These are phyloP conservation scores for Flammula alnicola DNA, from an alignment of 1,284 basidiomycete species.

Conservation along the genomic window DNA sequence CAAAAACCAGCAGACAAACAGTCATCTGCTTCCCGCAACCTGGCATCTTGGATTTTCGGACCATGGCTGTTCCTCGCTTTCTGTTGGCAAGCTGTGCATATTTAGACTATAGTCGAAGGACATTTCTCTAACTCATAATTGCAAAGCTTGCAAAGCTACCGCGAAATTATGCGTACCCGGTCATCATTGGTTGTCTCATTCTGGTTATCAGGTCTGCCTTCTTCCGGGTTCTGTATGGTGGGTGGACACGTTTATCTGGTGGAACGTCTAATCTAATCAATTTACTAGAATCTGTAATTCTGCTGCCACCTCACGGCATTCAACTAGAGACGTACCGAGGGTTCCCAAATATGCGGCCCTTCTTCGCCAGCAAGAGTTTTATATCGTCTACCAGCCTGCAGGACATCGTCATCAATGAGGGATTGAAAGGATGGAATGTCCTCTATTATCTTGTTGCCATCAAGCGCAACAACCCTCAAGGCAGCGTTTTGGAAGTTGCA, in stretches of 20 bases:
- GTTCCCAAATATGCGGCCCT: constrained; percentile 42
- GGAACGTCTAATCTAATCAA: constrained; percentile 4
- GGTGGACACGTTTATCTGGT: constrained; percentile 3
- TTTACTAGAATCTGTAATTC: constrained; percentile 65
- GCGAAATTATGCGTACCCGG: constrained; percentile 3
- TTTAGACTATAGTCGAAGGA: neutral
- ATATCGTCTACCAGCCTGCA: constrained; percentile 58
- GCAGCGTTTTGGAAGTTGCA: constrained; percentile 23
- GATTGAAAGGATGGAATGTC: constrained; percentile 69
- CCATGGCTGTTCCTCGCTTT: constrained; percentile 39
- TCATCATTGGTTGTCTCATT: constrained; percentile 3
- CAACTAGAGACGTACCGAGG: constrained; percentile 74
- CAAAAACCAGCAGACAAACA: constrained; percentile 47
- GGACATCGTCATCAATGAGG: constrained; percentile 77
- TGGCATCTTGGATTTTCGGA: constrained; percentile 35
- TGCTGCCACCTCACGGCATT: constrained; percentile 68
- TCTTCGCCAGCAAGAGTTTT: constrained; percentile 57
- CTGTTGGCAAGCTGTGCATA: constrained; percentile 43
- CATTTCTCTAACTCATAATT: neutral
- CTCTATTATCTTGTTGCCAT: constrained; percentile 68
- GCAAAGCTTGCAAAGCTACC: constrained; percentile 15
- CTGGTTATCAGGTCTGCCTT: constrained; percentile 2
- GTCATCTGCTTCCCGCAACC: constrained; percentile 36
- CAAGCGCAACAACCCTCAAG: constrained; percentile 8
- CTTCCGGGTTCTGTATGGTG: constrained; percentile 23